Conservation (phyloP, 2,329 filamentous ascomycete genomes). For the Teratosphaeria nubilosa region DNA sequence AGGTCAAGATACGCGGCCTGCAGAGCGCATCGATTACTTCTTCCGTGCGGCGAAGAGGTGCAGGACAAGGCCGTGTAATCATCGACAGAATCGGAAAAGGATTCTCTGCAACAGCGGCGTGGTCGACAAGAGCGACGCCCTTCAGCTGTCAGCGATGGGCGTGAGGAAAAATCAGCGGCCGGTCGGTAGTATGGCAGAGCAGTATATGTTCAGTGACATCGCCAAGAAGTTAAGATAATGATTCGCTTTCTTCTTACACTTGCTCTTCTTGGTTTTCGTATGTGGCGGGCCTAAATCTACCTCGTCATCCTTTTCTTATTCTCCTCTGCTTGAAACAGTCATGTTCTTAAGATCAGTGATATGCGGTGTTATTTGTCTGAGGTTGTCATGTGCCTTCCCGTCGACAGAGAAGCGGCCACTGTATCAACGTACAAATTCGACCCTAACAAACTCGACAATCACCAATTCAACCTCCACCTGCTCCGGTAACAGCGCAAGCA, state of each 20-base stretch:
- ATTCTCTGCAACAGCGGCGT: not conserved
- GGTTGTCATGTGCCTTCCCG: not conserved
- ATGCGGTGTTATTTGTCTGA: not conserved
- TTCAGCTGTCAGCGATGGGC: not conserved
- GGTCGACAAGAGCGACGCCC: not conserved
- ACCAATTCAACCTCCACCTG: constrained; percentile 7
- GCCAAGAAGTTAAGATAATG: not conserved
- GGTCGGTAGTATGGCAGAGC: not conserved
- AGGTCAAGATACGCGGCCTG: not conserved
- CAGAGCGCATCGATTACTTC: not conserved
- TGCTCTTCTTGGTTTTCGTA: not conserved
- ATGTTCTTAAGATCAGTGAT: not conserved
- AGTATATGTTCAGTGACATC: not conserved
- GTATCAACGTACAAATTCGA: not conserved
- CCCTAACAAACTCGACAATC: not conserved
- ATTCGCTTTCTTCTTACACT: not conserved
- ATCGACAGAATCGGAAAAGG: not conserved
- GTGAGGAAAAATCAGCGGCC: not conserved
- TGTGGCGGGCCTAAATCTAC: not conserved
- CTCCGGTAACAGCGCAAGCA: constrained; percentile 23
- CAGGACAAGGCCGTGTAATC: not conserved
- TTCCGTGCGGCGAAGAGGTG: not conserved
- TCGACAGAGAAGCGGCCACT: not conserved
- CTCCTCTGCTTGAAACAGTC: not conserved
- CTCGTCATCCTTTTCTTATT: not conserved